Evolutionary conservation across 441 rosid genomes (phyloP), one percentile per base, ranked within the genome.

Genomic region (Arabidopsis lyrata): DNA sequence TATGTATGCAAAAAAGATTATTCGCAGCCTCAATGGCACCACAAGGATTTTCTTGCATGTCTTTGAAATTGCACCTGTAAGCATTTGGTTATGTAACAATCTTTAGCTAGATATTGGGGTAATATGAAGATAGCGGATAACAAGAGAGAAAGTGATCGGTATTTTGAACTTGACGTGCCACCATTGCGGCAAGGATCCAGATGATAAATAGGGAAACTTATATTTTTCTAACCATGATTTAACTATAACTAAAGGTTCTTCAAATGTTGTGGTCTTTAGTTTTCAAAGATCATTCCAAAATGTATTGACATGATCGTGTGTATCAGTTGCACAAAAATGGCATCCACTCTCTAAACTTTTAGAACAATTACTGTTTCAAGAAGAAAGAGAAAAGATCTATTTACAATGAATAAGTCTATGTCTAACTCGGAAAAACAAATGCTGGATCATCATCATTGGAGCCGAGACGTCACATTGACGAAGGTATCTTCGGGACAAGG

Each of bases 401-500:
- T 24, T 47, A 65, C 59, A 65, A 15, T 15, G 32, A 73, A 56
- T 34, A 15, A 20, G 41, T 27, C 42, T 38, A 49, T 70, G 10
- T 49, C 68, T 71, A 52, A 2, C 36, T 53, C 6, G 2, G 16
- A 31, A 52, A 35, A 72, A 62, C 3, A 53, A 16, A 62, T 53
- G 54, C 18, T 52, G 24, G 2, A 39, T 72, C 2, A 18, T 42
- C 2, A 63, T 72, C 27, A 73, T 24, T 47, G 56, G 8, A 73
- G 41, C 66, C 59, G 16, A 39, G 67, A 58, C 0, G 67, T 74
- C 13, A 74, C 66, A 10, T 1, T 4, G 29, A 74, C 58, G 72
- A 74, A 74, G 0, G n/a, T 49, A 29, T 74, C 72, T 66, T 48
- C 77, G 2, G 34, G 72, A 57, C 72, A 74, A 5, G 45, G 72